Base-by-base conservation (phyloP, 1,139 yeast species). In the Protomyces inundatus region DNA sequence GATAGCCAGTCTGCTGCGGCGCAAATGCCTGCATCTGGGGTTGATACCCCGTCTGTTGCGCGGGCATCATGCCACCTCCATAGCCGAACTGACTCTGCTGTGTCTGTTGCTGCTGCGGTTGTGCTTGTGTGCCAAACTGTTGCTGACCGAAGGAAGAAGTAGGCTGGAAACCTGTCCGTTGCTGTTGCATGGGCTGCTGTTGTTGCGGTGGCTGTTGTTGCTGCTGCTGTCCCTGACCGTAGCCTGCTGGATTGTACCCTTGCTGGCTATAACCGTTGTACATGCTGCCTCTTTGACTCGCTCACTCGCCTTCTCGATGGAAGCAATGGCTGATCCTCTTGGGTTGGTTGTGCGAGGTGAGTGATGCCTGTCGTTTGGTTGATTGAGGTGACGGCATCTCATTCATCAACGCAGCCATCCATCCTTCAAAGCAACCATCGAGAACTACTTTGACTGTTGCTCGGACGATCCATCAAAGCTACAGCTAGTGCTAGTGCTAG, bases 1-100 rank as follows among this genome's bases (percentile, higher is more conserved):
- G 70, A 65, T 68, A 71, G 4, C 76, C 77, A 45, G 76, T 73
- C 35, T 64, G 68, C 66, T 75, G 77, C 12, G 72, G n/a, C 54
- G 61, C 66, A 35, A 57, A 16, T 40, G 60, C 55, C 23, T 69
- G 66, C 23, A 67, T 10, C 55, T 57, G 55, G 30, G 37, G 55
- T 14, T 6, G 32, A 30, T 23, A 32, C 14, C 39, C 37, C 7
- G 53, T 33, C 32, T 16, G 50, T 23, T 45, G 33, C 61, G 55
- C 39, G 42, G 63, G 58, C 36, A 52, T 34, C 55, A n/a, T 3
- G 5, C 65, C 61, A 16, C 65, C 54, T 30, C 64, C 67, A 52
- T 70, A 71, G 10, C 63, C 59, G 42, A 68, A 67, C 37, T 67
- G 75, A 33, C 71, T 71, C n/a, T 75, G 75, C 64, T 70, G 72